Evolutionary conservation across 495 filamentous ascomycete species (phyloP), one percentile per base, ranked within the genome.

Genomic region (Thozetella sp.): DNA sequence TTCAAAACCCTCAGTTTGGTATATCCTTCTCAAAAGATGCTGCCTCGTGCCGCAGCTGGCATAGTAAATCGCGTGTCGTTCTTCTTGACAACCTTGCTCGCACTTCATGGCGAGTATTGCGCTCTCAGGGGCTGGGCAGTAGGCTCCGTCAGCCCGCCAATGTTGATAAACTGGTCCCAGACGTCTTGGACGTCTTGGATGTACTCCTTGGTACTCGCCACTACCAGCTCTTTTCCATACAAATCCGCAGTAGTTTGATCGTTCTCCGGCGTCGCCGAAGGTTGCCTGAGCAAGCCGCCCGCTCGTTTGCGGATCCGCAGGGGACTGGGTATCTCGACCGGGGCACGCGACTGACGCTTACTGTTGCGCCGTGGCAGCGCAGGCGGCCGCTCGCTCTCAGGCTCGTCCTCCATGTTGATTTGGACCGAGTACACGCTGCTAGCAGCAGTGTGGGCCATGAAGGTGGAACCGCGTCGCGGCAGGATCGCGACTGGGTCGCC

Each of bases 161-260:
- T 63, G 26, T 70, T 65, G 2, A 61, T 60, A 27, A 65, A 74
- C 56, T 72, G 72, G 34, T 66, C 68, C 72, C 68, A 75, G 25
- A 67, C 67, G 46, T 72, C 66, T 13, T 62, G 64, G 10, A 66
- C 57, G 34, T 66, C 63, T 25, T 61, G 58, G 46, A 13, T 52
- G 50, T 22, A 22, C 50, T 22, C n/a, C n/a, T n/a, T n/a, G n/a
- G n/a, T n/a, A n/a, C n/a, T n/a, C n/a, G n/a, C n/a, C n/a, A n/a
- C n/a, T n/a, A 51, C 27, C 51, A 40, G 20, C 27, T 50, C 10
- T 24, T 25, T 52, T 22, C n/a, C 10, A 25, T 19, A 11, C 24
- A 53, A 48, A 11, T 60, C 53, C 0, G 23, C 6, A 24, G 46
- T 23, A 26, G 24, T 25, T 46, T 37, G 9, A 9, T 6, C 30